Evolutionary conservation across 495 filamentous ascomycete genomes (phyloP), one percentile per base, ranked within the genome.

Genomic region (Jackrogersella multiformis): DNA sequence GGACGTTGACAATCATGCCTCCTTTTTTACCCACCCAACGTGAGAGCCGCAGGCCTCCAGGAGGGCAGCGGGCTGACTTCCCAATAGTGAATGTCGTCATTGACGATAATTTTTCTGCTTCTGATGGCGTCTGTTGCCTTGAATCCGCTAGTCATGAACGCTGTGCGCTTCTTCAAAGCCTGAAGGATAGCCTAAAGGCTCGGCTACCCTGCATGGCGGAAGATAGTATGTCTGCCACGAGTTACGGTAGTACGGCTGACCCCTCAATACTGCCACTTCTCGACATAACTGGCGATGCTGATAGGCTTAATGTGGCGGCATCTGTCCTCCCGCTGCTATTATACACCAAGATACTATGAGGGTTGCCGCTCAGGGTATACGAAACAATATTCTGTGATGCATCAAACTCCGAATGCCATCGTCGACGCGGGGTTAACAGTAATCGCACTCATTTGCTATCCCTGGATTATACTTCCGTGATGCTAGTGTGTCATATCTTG

Each of bases 161-260:
- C 35, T 12, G 7, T 34, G 30, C 12, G 44, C 28, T 34, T 28
- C 38, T 55, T 64, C n/a, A 38, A 52, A 51, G 66, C 56, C 66
- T 61, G 44, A 57, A 60, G 56, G 59, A 69, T 56, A 69, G 66
- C 55, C 66, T 61, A 64, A 64, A 64, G 20, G 16, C 56, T 59
- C 45, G 55, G 66, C 61, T 64, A 52, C 66, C 42, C 44, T 60
- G 60, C 60, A 69, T 64, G 7, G 51, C 53, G n/a, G 49, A 24
- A 48, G 7, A 49, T 26, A 21, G 32, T 23, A 52, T 21, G 63
- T 34, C 42, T 28, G 15, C 48, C 55, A 60, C 42, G 49, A 38
- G 59, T 45, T 60, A 38, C 32, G 52, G 41, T 64, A 46, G 42
- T 36, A 63, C 53, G 30, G 32, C 30, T 56, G 28, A 21, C 42